These are phyloP conservation scores for Andalucia godoyi DNA, from an alignment of 78 protist genomes.

Conservation along the genomic window DNA sequence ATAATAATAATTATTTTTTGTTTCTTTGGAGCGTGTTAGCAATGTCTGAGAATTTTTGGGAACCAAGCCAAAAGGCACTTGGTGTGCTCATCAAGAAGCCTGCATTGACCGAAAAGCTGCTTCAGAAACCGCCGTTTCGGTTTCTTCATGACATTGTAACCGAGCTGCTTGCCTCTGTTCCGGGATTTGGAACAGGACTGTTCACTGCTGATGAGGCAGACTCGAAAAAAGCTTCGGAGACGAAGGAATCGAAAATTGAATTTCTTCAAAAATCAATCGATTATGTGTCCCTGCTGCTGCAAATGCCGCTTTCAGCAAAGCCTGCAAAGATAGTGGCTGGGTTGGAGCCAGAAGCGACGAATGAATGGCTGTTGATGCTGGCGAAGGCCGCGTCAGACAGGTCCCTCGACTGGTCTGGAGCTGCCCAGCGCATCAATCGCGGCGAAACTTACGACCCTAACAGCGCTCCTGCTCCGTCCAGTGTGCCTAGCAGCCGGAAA, in stretches of 20 bases:
- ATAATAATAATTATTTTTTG: no score
- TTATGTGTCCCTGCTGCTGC: background rate
- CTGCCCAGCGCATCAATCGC: no score
- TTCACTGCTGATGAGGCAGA: conserved; percentile 16
- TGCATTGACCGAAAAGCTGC: conserved; percentile 32
- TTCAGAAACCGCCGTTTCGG: conserved; percentile 55
- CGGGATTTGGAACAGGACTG: conserved; percentile 20
- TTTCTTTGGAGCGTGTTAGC: no score
- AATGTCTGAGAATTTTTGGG: no score
- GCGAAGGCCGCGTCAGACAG: background rate
- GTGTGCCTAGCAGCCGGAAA: no score
- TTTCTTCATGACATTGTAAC: conserved; percentile 53
- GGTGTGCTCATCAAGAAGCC: conserved; percentile 29
- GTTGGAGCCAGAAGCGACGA: conserved; percentile 42
- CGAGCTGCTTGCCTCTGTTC: conserved; percentile 9
- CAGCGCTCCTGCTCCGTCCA: no score
- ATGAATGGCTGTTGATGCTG: conserved; percentile 19
- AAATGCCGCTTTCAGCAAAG: background rate
- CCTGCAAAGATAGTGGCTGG: conserved; percentile 48
- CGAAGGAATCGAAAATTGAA: conserved; percentile 31
- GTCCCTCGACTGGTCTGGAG: no score
- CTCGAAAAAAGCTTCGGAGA: conserved; percentile 14
- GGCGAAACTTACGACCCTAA: no score
- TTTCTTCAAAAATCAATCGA: conserved; percentile 30
- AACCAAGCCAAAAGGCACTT: background rate